Evolutionary conservation across 176 grass and related monocot genomes (phyloP).

Genomic region (Aegilops bicornis): DNA sequence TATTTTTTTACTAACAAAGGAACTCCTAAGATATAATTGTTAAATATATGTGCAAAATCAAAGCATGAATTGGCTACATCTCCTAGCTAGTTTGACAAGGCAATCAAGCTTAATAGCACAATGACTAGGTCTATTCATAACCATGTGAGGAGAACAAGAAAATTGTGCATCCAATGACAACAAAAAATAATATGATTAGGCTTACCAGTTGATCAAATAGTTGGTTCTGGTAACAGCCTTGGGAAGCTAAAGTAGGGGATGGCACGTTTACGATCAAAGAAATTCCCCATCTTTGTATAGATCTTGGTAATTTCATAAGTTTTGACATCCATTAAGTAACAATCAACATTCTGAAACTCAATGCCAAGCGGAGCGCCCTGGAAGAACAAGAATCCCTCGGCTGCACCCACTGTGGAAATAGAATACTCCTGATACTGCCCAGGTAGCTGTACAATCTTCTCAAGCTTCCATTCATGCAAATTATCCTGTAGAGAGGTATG

Average conservation of each 20-base stretch:
- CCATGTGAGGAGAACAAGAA: neutral
- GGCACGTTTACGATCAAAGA: neutral
- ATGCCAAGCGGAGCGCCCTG: neutral
- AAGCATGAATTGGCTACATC: neutral
- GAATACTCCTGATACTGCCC: neutral
- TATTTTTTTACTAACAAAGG: too few relatives aligned
- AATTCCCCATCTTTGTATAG: rapidly evolving
- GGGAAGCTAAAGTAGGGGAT: neutral
- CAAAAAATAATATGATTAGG: neutral
- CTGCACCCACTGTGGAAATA: too few relatives aligned
- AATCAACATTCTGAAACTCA: neutral
- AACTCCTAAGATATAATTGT: neutral
- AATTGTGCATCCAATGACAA: neutral
- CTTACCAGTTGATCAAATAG: slow-evolving; percentile 14
- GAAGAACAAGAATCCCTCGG: neutral
- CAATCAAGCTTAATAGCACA: neutral
- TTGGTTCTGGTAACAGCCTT: neutral
- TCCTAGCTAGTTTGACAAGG: neutral
- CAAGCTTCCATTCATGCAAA: neutral
- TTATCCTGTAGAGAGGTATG: neutral
- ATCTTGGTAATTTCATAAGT: neutral
- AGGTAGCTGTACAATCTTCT: neutral
- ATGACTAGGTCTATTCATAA: neutral
- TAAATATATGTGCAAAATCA: neutral
- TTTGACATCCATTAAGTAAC: neutral